Percentiles rank a stretch among this genome's conserved stretches.
phyloP scores from a whole-genome alignment of 2,329 filamentous ascomycete species.

The Fusarium brevicatenulatum region DNA sequence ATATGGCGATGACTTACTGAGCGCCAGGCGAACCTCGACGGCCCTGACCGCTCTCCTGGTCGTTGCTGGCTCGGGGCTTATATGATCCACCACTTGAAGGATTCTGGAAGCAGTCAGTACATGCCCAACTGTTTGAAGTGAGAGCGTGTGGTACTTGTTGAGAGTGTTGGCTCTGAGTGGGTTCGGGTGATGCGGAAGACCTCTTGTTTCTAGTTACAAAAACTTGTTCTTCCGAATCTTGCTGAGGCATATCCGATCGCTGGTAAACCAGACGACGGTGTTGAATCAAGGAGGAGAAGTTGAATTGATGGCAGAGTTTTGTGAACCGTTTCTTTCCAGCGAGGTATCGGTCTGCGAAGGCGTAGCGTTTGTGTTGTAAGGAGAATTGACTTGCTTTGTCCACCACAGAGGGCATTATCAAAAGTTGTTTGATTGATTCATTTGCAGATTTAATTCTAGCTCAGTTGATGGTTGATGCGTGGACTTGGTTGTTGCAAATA shows the following conservation, averaged over 20 bases:
- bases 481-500: neutral
- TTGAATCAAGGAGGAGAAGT: slow-evolving; percentile 21
- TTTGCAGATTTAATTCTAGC: slow-evolving; percentile 27
- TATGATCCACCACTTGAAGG: slow-evolving; percentile 10
- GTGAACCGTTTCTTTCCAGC: slow-evolving; percentile 15
- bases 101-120: slow-evolving; percentile 12
- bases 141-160: slow-evolving; percentile 4
- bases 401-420: slow-evolving; percentile 44
- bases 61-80: slow-evolving; percentile 23
- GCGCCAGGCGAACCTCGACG: slow-evolving; percentile 38
- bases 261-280: slow-evolving; percentile 40
- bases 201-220: slow-evolving; percentile 36
- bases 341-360: slow-evolving; percentile 1
- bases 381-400: slow-evolving; percentile 43
- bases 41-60: slow-evolving; percentile 41
- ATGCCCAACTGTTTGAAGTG: too few species aligned
- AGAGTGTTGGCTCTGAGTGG: slow-evolving; percentile 1
- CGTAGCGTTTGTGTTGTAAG: slow-evolving; percentile 23
- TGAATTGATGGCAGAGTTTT: slow-evolving; percentile 21
- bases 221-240: slow-evolving; percentile 35
- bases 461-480: neutral
- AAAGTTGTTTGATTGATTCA: slow-evolving; percentile 16
- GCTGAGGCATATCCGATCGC: slow-evolving; percentile 43
- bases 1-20: slow-evolving; percentile 10
- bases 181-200: slow-evolving; percentile 31